phyloP scores from a whole-genome alignment of 1,284 basidiomycete genomes.

The Phellopilus nigrolimitatus region DNA sequence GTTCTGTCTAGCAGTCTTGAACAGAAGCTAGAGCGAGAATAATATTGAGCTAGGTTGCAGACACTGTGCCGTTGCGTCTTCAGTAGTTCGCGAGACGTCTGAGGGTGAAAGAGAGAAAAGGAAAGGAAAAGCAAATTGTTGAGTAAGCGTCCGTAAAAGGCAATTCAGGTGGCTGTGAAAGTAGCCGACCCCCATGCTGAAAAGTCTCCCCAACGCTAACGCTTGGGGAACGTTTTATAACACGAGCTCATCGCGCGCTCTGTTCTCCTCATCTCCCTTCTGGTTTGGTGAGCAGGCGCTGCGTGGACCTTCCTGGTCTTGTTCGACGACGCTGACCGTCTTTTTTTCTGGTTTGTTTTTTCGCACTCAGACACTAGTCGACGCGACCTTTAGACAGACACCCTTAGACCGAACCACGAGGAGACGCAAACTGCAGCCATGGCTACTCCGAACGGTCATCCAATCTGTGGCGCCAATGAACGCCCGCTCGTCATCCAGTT shows the following conservation, averaged over 20 bases:
- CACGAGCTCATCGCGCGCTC: background rate
- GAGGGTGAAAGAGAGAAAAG: background rate
- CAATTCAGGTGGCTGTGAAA: background rate
- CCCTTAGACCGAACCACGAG: conserved; percentile 11
- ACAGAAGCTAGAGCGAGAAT: too few relatives aligned
- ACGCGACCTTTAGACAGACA: conserved; percentile 8
- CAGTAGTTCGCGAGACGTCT: too few relatives aligned
- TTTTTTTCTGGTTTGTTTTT: background rate
- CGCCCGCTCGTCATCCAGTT: conserved; percentile 62
- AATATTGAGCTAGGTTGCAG: too few relatives aligned
- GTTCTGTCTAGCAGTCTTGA: too few relatives aligned
- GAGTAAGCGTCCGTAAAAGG: too few relatives aligned
- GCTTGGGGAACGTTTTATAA: conserved; percentile 1
- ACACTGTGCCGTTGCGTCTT: too few relatives aligned
- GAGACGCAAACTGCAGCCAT: conserved; percentile 1
- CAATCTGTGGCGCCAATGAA: conserved; percentile 6
- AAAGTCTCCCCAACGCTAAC: too few relatives aligned
- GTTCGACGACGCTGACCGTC: background rate
- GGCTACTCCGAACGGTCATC: conserved; percentile 19
- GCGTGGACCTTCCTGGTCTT: background rate
- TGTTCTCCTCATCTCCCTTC: background rate
- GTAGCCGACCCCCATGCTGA: background rate
- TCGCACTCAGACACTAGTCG: background rate
- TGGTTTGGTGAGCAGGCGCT: conserved; percentile 6
- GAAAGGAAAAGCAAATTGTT: background rate